These are phyloP conservation scores for Gossypium aridum DNA, from an alignment of 441 rosid species.

Conservation along the genomic window DNA sequence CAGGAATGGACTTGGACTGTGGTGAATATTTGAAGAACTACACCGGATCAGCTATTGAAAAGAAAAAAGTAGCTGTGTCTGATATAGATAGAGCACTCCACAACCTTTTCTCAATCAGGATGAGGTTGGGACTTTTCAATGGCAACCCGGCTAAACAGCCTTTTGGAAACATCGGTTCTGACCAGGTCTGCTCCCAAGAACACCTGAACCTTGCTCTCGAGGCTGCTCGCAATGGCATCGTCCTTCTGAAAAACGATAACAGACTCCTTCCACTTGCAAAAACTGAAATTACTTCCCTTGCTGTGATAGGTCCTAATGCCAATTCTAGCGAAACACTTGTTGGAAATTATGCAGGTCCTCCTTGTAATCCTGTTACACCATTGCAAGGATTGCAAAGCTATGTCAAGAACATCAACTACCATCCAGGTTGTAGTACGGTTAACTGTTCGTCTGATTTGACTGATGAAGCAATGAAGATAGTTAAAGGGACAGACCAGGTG, in stretches of 20 bases:
- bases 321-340: constrained; percentile 38
- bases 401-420: constrained; percentile 36
- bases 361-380: constrained; percentile 49
- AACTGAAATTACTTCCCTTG: constrained; percentile 34
- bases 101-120: constrained; percentile 65
- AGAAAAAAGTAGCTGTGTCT: constrained; percentile 42
- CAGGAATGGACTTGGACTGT: constrained; percentile 88
- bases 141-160: constrained; percentile 56
- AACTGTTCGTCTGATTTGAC: constrained; percentile 40
- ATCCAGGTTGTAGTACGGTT: constrained; percentile 54
- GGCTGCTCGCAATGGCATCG: constrained; percentile 82
- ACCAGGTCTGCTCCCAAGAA: constrained; percentile 49
- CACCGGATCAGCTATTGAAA: constrained; percentile 58
- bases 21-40: constrained; percentile 52
- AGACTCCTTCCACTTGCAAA: constrained; percentile 39
- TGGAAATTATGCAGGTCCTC: constrained; percentile 72
- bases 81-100: constrained; percentile 64
- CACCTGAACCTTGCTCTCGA: constrained; percentile 72
- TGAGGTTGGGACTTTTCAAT: constrained; percentile 76
- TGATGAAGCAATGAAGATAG: constrained; percentile 43
- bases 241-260: constrained; percentile 49
- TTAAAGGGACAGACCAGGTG: constrained; percentile 50
- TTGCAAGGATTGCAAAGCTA: constrained; percentile 51
- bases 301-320: constrained; percentile 79
- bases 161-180: constrained; percentile 32